Conservation (phyloP, 2,329 filamentous ascomycete species). For the Coccinonectria pachysandricola region DNA sequence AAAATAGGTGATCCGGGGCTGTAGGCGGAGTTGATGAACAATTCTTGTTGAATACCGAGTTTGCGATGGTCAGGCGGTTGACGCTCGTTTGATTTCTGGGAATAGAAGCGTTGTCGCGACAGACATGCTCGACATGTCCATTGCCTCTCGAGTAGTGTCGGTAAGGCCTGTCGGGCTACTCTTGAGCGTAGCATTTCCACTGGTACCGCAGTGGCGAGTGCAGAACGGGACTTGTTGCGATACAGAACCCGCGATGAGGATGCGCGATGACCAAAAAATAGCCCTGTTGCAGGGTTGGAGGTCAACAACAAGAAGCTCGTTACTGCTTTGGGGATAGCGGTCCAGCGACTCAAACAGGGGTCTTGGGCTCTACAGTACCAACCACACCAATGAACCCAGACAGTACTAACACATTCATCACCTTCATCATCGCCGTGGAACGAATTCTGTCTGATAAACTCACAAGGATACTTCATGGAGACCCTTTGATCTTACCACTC, state of each 20-base stretch:
- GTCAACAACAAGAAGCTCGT: not conserved
- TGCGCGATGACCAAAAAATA: constrained; percentile 8
- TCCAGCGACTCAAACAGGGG: no score
- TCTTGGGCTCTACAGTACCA: no score
- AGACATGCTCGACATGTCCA: constrained; percentile 25
- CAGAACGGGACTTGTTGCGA: no score
- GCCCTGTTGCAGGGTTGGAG: no score
- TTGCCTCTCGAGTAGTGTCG: constrained; percentile 9
- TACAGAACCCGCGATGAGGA: constrained; percentile 2
- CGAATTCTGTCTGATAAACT: no score
- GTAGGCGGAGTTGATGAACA: constrained; percentile 70
- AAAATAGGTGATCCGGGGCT: constrained; percentile 82
- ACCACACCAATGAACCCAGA: no score
- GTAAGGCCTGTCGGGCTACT: constrained; percentile 10
- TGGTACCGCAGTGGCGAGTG: constrained; percentile 10
- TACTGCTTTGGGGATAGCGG: constrained; percentile 2
- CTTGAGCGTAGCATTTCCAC: constrained; percentile 26
- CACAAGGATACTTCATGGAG: no score
- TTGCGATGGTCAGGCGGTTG: constrained; percentile 47
- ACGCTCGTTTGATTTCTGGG: constrained; percentile 18
- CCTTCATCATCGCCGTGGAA: no score
- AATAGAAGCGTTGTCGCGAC: constrained; percentile 21
- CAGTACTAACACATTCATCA: no score
- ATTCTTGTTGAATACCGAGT: constrained; percentile 55
- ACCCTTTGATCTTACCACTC: no score